Evolutionary conservation across 2,329 filamentous ascomycete genomes (phyloP).

Genomic region (Thermothelomyces thermophilus): DNA sequence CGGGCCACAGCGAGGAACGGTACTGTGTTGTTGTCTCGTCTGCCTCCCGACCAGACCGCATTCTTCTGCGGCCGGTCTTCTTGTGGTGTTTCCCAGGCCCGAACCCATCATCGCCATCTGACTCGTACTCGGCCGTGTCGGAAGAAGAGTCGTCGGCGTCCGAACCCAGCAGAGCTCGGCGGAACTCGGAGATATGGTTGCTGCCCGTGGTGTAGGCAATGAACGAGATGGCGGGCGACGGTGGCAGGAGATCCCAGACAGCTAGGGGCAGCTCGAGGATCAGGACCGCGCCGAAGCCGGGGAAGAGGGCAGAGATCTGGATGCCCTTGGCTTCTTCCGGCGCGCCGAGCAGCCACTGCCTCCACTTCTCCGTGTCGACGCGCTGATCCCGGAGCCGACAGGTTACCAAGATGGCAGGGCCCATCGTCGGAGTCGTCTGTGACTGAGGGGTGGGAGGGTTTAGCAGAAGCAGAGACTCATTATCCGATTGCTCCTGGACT

Average conservation of each 20-base stretch:
- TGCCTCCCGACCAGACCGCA: not conserved
- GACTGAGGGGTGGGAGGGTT: not conserved
- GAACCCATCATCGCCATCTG: not conserved
- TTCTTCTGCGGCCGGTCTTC: not conserved
- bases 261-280: constrained; percentile 15
- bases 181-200: constrained; percentile 7
- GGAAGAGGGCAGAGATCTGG: constrained; percentile 14
- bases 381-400: constrained; percentile 12
- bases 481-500: not conserved
- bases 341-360: constrained; percentile 11
- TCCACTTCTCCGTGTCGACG: constrained; percentile 14
- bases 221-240: constrained; percentile 27
- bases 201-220: constrained; percentile 31
- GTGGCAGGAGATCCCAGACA: constrained; percentile 19
- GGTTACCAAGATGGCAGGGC: constrained; percentile 7
- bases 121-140: not conserved
- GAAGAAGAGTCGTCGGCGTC: not conserved
- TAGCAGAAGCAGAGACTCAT: constrained; percentile 4
- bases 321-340: constrained; percentile 7
- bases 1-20: not conserved
- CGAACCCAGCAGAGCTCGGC: not conserved
- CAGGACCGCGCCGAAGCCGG: constrained; percentile 10
- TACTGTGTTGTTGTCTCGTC: not conserved
- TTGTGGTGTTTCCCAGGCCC: not conserved
- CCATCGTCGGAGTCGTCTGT: not conserved